Percentiles rank a stretch among this genome's conserved stretches.
phyloP scores from a whole-genome alignment of 306 rosid genomes.

The Ziziphus jujuba region DNA sequence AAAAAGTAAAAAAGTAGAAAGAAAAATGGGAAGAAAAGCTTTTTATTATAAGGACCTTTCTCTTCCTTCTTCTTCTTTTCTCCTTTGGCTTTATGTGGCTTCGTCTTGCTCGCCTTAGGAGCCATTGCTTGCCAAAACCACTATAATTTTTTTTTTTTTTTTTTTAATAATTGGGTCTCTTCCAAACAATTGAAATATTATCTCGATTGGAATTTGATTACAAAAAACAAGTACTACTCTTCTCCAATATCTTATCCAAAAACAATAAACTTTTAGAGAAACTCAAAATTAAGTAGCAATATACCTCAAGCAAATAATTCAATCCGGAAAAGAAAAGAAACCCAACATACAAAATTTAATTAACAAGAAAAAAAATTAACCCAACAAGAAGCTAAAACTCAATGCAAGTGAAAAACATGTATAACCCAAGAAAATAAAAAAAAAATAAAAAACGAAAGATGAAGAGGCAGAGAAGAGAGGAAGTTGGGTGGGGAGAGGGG shows the following conservation, averaged over 20 bases:
- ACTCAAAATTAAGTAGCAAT: not conserved
- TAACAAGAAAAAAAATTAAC: not conserved
- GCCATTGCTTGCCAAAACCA: slow-evolving; percentile 62
- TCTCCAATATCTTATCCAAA: slow-evolving; percentile 17
- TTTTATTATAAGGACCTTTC: slow-evolving; percentile 55
- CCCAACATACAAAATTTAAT: not conserved
- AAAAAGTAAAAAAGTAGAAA: not conserved
- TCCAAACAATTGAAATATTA: not conserved
- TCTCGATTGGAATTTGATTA: not conserved
- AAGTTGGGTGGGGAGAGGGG: slow-evolving; percentile 1
- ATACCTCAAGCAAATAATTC: not conserved
- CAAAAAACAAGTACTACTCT: not conserved
- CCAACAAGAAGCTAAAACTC: slow-evolving; percentile 1
- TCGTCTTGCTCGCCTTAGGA: slow-evolving; percentile 80
- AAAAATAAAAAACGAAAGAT: not conserved
- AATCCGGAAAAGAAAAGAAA: not conserved
- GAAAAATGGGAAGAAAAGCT: not conserved
- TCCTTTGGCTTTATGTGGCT: slow-evolving; percentile 82
- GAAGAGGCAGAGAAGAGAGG: not conserved
- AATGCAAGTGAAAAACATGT: not conserved
- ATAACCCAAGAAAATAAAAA: not conserved
- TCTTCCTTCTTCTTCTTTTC: slow-evolving; percentile 94
- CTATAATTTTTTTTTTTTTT: not conserved
- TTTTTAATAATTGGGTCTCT: not conserved
- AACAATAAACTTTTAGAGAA: not conserved